Percentiles rank a stretch among this genome's conserved stretches.
phyloP scores from a whole-genome alignment of 495 filamentous ascomycete species.

The Chaetomium cochliodes region DNA sequence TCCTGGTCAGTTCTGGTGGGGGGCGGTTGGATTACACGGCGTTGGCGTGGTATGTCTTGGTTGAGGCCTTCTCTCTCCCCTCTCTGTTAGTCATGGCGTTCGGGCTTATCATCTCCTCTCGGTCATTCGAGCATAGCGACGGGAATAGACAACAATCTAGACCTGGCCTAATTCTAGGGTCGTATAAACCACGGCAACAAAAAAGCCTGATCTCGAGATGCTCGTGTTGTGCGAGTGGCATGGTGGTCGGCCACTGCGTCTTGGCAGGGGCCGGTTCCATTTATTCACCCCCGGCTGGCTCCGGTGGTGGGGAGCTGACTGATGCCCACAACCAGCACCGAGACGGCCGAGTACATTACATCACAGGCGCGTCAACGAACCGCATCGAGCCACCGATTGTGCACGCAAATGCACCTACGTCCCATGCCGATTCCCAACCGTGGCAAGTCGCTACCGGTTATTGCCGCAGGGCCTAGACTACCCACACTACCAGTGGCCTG shows the following conservation, averaged over 20 bases:
- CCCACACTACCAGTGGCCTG: background rate
- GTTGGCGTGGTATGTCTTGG: slow-evolving; percentile 11
- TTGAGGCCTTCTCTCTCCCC: background rate
- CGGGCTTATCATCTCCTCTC: slow-evolving; percentile 17
- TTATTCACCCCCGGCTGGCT: background rate
- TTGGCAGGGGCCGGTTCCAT: background rate
- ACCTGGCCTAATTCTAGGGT: background rate
- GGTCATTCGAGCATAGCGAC: slow-evolving; percentile 1
- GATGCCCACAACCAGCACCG: too few species aligned
- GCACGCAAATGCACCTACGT: background rate
- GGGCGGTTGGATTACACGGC: slow-evolving; percentile 7
- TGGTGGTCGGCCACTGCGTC: background rate
- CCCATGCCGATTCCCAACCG: background rate
- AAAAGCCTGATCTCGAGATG: background rate
- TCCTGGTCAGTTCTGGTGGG: background rate
- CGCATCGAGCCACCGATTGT: slow-evolving; percentile 3
- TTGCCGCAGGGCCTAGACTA: background rate
- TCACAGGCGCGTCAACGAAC: slow-evolving; percentile 24
- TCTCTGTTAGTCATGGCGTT: background rate
- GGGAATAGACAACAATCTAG: background rate
- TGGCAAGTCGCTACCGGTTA: background rate
- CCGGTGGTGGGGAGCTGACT: background rate
- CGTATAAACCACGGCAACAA: background rate
- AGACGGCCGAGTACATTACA: slow-evolving; percentile 20
- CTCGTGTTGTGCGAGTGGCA: background rate